phyloP scores from a whole-genome alignment of 2,329 filamentous ascomycete species.

The Colletotrichum higginsianum region DNA sequence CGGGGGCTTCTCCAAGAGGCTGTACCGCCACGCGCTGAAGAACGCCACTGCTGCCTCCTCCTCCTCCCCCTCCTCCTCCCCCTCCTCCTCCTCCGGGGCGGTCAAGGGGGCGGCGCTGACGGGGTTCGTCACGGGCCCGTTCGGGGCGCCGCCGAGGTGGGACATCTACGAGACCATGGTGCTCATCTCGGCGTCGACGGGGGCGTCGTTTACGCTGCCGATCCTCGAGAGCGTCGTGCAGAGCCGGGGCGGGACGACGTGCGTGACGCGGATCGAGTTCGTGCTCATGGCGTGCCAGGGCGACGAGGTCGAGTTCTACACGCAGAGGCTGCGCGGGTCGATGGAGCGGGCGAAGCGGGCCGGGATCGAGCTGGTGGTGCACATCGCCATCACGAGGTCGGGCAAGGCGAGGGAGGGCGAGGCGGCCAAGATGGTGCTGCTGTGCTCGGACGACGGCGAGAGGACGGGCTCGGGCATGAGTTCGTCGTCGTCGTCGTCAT shows the following conservation, averaged over 20 bases:
- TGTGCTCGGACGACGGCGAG: conserved; percentile 42
- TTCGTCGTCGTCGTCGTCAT: not conserved
- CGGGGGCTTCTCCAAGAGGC: conserved; percentile 68
- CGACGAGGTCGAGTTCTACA: conserved; percentile 70
- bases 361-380: conserved; percentile 66
- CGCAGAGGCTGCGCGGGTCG: conserved; percentile 63
- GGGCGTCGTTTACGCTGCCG: conserved; percentile 73
- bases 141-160: conserved; percentile 69
- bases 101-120: conserved; percentile 51
- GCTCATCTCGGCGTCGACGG: conserved; percentile 73
- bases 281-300: conserved; percentile 66
- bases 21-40: conserved; percentile 58
- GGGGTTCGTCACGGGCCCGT: conserved; percentile 70
- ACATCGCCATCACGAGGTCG: conserved; percentile 68
- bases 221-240: conserved; percentile 70
- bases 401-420: conserved; percentile 48
- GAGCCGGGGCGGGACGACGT: conserved; percentile 55
- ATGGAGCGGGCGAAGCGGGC: conserved; percentile 58
- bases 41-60: not conserved
- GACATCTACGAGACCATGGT: conserved; percentile 72
- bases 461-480: conserved; percentile 40
- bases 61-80: too few relatives aligned
- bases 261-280: conserved; percentile 68
- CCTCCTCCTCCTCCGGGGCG: not conserved
- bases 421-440: conserved; percentile 33